Percentiles rank a stretch among this genome's conserved stretches.
Conservation (phyloP, 768 basidiomycete species). For the Pleurotus eryngii region DNA sequence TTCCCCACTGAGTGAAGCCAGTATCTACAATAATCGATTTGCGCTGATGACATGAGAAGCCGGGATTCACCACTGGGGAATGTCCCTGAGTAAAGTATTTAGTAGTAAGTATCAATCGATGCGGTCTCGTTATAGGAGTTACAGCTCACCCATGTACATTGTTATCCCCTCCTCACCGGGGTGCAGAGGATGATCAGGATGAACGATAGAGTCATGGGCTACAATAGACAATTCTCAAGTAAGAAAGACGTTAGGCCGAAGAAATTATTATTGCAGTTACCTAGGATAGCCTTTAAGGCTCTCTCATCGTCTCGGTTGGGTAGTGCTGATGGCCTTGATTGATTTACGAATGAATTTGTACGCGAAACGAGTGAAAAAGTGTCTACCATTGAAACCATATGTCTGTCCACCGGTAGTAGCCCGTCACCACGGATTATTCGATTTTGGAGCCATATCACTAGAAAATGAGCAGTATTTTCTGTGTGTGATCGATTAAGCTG, state of each 20-base stretch:
- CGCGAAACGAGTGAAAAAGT: background rate
- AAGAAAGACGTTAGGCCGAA: background rate
- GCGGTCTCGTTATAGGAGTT: background rate
- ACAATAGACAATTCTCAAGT: background rate
- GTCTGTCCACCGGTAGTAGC: constrained; percentile 83
- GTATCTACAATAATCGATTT: constrained; percentile 82
- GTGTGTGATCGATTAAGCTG: background rate
- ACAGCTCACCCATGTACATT: constrained; percentile 59
- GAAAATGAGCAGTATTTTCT: background rate
- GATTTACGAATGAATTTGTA: background rate
- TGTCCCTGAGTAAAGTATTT: constrained; percentile 41
- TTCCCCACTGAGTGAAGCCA: constrained; percentile 76
- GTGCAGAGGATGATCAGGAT: constrained; percentile 71
- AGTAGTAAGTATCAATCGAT: background rate
- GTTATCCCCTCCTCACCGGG: constrained; percentile 62
- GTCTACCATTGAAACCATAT: constrained; percentile 77
- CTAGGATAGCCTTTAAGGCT: constrained; percentile 66
- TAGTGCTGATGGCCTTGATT: constrained; percentile 50
- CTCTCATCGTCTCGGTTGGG: constrained; percentile 56
- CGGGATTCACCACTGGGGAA: constrained; percentile 70
- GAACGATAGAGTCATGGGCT: constrained; percentile 67
- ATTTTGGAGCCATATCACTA: background rate
- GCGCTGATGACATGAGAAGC: constrained; percentile 78
- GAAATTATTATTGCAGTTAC: constrained; percentile 22
- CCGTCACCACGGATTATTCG: constrained; percentile 45